Evolutionary conservation across 2,329 filamentous ascomycete genomes (phyloP).

Genomic region (Blumeriella jaapii): DNA sequence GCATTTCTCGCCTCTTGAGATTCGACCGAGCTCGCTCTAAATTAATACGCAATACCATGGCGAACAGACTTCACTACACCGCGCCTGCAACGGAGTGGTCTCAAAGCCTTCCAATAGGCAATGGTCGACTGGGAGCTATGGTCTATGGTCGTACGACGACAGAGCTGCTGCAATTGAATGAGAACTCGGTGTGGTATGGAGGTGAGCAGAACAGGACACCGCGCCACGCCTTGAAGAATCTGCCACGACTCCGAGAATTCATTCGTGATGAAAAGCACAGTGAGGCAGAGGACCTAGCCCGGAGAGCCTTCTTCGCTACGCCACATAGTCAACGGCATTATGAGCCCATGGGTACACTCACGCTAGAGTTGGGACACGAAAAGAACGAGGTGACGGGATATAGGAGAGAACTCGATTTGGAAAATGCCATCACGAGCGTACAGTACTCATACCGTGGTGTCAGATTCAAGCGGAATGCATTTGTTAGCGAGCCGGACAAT

Average conservation of each 20-base stretch:
- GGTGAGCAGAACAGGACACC: constrained; percentile 34
- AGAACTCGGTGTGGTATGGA: constrained; percentile 38
- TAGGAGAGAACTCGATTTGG: constrained; percentile 29
- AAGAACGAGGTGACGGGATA: constrained; percentile 25
- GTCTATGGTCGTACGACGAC: constrained; percentile 33
- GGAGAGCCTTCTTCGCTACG: constrained; percentile 33
- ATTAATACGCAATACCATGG: not conserved
- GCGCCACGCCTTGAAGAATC: constrained; percentile 28
- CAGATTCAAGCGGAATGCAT: constrained; percentile 26
- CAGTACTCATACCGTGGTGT: constrained; percentile 28
- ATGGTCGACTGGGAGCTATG: constrained; percentile 35
- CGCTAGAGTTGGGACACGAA: constrained; percentile 31
- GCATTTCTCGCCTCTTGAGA: too few relatives aligned
- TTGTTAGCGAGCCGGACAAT: constrained; percentile 31
- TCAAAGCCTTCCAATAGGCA: constrained; percentile 36
- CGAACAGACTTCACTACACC: constrained; percentile 22
- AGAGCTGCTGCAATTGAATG: constrained; percentile 36
- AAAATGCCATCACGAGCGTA: constrained; percentile 26
- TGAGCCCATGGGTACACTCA: constrained; percentile 31
- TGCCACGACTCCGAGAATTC: constrained; percentile 30
- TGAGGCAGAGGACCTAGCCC: constrained; percentile 32
- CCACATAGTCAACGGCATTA: constrained; percentile 37
- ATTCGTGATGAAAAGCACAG: constrained; percentile 31
- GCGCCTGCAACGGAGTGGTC: constrained; percentile 26
- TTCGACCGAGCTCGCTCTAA: too few relatives aligned